These are phyloP conservation scores for Gilbertella persicaria DNA, from an alignment of 371 early-diverging fungal species.

Conservation along the genomic window DNA sequence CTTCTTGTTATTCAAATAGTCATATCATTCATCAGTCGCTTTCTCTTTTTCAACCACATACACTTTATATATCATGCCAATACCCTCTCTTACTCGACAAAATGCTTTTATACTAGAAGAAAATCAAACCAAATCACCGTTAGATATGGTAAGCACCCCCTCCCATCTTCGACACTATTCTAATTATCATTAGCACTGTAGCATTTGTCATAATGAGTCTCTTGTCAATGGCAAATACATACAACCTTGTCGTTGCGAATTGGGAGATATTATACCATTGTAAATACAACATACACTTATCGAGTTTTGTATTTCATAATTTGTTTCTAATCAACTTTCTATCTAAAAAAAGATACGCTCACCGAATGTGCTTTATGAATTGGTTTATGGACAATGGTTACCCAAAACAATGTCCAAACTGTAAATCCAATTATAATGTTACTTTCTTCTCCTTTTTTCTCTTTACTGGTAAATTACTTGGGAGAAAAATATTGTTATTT, in stretches of 20 bases:
- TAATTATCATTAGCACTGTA: background rate
- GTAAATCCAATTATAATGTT: background rate
- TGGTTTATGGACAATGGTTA: background rate
- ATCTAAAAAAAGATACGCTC: background rate
- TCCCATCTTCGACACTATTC: background rate
- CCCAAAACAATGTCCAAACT: background rate
- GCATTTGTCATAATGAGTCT: background rate
- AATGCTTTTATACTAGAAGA: slow-evolving; percentile 20
- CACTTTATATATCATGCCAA: slow-evolving; percentile 3
- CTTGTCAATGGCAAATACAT: background rate
- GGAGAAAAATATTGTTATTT: no score
- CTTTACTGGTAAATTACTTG: background rate
- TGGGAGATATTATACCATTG: background rate
- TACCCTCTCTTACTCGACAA: slow-evolving; percentile 18
- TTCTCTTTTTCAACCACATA: no score
- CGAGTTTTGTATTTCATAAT: background rate
- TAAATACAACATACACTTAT: background rate
- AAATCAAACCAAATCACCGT: background rate
- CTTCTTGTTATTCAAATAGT: background rate
- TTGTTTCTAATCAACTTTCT: no score
- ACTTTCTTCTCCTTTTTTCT: background rate
- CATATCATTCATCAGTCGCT: no score
- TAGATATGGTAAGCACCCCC: slow-evolving; percentile 7
- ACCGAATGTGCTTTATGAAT: background rate
- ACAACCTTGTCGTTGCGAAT: background rate